Evolutionary conservation across 441 rosid species (phyloP).

Genomic region (Croton setiger): DNA sequence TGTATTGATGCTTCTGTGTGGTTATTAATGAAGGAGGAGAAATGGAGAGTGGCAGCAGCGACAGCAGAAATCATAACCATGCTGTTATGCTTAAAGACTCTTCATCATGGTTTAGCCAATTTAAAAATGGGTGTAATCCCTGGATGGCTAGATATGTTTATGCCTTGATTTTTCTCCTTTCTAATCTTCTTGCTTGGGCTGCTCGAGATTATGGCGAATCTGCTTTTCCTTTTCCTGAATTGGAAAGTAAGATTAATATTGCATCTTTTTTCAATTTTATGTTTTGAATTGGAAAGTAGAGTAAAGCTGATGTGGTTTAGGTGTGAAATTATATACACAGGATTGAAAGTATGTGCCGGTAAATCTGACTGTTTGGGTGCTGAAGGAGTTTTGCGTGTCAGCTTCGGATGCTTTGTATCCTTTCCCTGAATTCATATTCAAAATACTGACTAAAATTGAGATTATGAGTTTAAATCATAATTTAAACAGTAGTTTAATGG

Average conservation of each 20-base stretch:
- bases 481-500: too few species aligned
- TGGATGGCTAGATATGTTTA: slow-evolving; percentile 96
- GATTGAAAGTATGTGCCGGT: slow-evolving; percentile 61
- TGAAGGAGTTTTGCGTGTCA: slow-evolving; percentile 88
- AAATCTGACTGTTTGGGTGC: slow-evolving; percentile 76
- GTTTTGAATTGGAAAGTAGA: background rate
- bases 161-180: slow-evolving; percentile 69
- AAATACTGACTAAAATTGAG: too few species aligned
- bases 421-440: slow-evolving; percentile 48
- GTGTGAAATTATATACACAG: slow-evolving; percentile 42
- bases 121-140: slow-evolving; percentile 75
- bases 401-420: slow-evolving; percentile 99
- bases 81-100: slow-evolving; percentile 36
- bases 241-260: slow-evolving; percentile 54
- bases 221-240: slow-evolving; percentile 52
- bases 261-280: background rate
- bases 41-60: slow-evolving; percentile 53
- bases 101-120: slow-evolving; percentile 82
- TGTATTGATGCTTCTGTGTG: slow-evolving; percentile 12
- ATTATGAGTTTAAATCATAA: too few species aligned
- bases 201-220: slow-evolving; percentile 73
- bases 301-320: slow-evolving; percentile 8
- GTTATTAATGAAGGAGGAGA: slow-evolving; percentile 28
- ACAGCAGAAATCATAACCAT: slow-evolving; percentile 32
- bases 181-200: slow-evolving; percentile 89